Percentiles rank a stretch among this genome's conserved stretches.
phyloP scores from a whole-genome alignment of 139 green algal genomes.

The Tetratostichococcus sp. region DNA sequence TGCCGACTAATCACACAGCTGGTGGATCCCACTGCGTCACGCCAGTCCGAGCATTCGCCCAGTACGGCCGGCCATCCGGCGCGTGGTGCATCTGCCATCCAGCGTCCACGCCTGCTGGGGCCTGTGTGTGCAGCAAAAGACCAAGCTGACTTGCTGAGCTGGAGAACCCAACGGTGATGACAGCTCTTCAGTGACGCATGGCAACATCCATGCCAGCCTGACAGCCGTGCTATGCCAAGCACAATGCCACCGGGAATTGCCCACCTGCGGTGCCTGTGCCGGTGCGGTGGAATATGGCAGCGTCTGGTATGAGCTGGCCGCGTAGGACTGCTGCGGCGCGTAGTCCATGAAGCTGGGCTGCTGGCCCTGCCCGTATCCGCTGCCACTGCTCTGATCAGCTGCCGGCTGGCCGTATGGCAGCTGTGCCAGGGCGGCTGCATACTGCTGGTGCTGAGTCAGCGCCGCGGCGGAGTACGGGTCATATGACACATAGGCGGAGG shows the following conservation, averaged over 20 bases:
- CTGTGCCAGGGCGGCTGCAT: background rate
- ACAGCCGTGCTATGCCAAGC: too few species aligned
- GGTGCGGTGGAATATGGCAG: background rate
- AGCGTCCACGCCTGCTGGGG: background rate
- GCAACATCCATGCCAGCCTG: too few species aligned
- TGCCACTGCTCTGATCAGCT: constrained; percentile 7
- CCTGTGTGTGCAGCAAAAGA: constrained; percentile 2
- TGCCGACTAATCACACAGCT: background rate
- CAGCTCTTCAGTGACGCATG: too few species aligned
- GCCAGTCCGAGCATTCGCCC: constrained; percentile 59
- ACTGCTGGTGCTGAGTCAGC: constrained; percentile 5
- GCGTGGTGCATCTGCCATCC: constrained; percentile 76
- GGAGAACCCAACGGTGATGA: background rate
- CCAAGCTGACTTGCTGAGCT: background rate
- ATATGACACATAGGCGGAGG: background rate
- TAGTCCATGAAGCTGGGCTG: background rate
- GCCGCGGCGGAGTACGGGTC: constrained; percentile 9
- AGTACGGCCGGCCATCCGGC: constrained; percentile 72
- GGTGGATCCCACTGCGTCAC: constrained; percentile 76
- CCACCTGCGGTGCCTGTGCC: background rate
- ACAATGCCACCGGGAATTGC: too few species aligned
- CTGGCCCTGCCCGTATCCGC: background rate
- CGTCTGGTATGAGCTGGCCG: background rate
- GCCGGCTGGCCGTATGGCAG: background rate
- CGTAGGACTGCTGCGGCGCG: background rate